These are phyloP conservation scores for Kalanchoe fedtschenkoi DNA, from an alignment of 164 flowering plant genomes.

Conservation along the genomic window DNA sequence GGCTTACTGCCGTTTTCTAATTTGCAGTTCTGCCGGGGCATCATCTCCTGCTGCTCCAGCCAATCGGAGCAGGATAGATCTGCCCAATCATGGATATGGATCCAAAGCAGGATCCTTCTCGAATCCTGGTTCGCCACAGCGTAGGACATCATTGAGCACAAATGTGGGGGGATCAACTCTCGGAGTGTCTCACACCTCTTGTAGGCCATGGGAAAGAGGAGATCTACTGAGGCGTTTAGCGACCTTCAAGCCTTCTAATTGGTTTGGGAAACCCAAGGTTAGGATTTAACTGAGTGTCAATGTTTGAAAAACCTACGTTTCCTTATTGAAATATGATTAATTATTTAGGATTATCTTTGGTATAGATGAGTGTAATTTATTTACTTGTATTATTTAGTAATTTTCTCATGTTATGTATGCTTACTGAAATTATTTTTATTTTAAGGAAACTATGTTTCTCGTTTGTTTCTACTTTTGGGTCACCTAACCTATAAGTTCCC, in stretches of 20 bases:
- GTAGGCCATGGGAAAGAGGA: slow-evolving; percentile 98
- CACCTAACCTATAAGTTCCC: too few relatives aligned
- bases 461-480: too few relatives aligned
- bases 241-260: slow-evolving; percentile 76
- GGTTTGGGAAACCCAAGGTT: slow-evolving; percentile 96
- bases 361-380: neutral
- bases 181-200: slow-evolving; percentile 68
- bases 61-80: slow-evolving; percentile 58
- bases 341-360: neutral
- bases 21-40: slow-evolving; percentile 90
- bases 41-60: slow-evolving; percentile 81
- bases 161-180: slow-evolving; percentile 73
- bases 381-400: too few relatives aligned
- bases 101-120: slow-evolving; percentile 73
- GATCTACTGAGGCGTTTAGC: slow-evolving; percentile 87
- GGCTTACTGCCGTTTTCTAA: slow-evolving; percentile 7
- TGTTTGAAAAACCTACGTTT: neutral
- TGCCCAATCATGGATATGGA: slow-evolving; percentile 59
- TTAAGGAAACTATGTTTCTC: too few relatives aligned
- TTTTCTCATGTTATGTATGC: too few relatives aligned
- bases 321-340: neutral
- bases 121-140: slow-evolving; percentile 57
- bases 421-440: too few relatives aligned
- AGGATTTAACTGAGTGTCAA: neutral
- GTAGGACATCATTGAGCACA: slow-evolving; percentile 58